A percentile compares a stretch with the other conserved stretches of the same genome.
phyloP scores from a whole-genome alignment of 441 rosid genomes.

The Adansonia grandidieri region DNA sequence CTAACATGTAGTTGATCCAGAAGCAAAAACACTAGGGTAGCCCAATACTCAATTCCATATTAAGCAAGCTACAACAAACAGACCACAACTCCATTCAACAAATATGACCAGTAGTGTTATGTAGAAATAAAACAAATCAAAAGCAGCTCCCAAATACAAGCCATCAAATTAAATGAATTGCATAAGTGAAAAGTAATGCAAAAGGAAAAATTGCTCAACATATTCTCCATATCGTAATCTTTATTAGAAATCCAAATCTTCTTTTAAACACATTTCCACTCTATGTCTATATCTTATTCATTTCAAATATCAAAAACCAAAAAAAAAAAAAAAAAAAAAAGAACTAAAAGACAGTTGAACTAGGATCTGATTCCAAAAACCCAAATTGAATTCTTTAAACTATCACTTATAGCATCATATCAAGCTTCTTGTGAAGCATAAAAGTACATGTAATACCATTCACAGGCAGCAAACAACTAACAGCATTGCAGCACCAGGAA shows the following conservation, averaged over 20 bases:
- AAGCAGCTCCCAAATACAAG: not conserved
- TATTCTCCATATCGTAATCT: not conserved
- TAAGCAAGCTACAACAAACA: not conserved
- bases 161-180: slow-evolving; percentile 13
- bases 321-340: too few species aligned
- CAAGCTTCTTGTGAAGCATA: not conserved
- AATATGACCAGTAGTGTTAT: not conserved
- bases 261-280: not conserved
- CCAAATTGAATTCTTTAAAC: not conserved
- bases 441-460: not conserved
- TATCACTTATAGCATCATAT: not conserved
- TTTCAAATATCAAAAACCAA: not conserved
- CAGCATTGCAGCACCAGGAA: not conserved
- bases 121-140: not conserved
- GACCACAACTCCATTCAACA: not conserved
- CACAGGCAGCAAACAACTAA: not conserved
- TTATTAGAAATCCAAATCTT: not conserved
- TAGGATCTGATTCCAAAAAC: not conserved
- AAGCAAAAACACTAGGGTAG: not conserved
- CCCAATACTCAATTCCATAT: slow-evolving; percentile 5
- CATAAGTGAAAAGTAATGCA: not conserved
- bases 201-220: not conserved
- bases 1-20: not conserved
- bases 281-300: not conserved
- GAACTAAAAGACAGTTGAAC: not conserved